Evolutionary conservation across 169 alveolate genomes (phyloP).

Genomic region (Plasmodium gonderi): DNA sequence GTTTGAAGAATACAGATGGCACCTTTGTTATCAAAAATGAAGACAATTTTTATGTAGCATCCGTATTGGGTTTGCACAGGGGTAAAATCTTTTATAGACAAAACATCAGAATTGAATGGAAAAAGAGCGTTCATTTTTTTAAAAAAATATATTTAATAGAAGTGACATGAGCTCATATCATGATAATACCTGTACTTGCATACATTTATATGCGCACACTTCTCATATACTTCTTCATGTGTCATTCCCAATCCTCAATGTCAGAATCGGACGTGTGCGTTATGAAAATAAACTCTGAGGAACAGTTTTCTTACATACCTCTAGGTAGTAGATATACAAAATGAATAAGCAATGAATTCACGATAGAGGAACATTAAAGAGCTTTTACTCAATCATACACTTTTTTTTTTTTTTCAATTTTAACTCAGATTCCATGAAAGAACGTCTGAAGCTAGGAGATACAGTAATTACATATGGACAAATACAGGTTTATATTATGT

Average conservation of each 20-base stretch:
- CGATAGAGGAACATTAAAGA: too few species aligned
- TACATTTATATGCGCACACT: not conserved
- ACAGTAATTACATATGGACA: constrained; percentile 64
- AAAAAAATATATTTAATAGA: not conserved
- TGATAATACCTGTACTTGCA: not conserved
- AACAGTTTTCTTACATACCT: constrained; percentile 16
- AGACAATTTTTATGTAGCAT: constrained; percentile 35
- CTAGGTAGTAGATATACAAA: constrained; percentile 25
- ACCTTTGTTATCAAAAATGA: constrained; percentile 52
- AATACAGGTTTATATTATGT: constrained; percentile 30
- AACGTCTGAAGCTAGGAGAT: constrained; percentile 38
- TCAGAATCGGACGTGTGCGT: constrained; percentile 60
- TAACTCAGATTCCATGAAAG: constrained; percentile 25
- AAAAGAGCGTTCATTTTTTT: not conserved
- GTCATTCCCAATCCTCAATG: not conserved
- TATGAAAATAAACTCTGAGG: constrained; percentile 50
- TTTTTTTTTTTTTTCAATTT: not conserved
- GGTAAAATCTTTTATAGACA: constrained; percentile 17
- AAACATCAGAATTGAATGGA: not conserved
- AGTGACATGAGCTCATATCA: not conserved
- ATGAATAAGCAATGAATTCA: not conserved
- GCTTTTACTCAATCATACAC: not conserved
- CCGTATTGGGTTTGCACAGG: constrained; percentile 36
- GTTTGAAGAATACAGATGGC: constrained; percentile 23
- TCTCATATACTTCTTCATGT: not conserved